Base-by-base conservation (phyloP, 2,329 filamentous ascomycete species). In the Bertia moriformis region DNA sequence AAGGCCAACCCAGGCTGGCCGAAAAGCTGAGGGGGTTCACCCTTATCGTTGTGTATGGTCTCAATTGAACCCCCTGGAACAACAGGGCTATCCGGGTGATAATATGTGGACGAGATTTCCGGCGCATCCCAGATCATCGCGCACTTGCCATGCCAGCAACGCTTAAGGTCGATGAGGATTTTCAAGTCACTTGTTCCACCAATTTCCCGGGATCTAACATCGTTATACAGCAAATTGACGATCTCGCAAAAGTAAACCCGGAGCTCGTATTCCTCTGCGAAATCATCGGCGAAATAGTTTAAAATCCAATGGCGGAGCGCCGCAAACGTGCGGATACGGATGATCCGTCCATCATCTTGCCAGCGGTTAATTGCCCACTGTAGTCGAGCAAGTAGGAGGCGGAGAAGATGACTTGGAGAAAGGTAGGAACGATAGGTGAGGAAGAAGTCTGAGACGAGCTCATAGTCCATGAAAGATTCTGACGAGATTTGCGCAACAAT, bases 281-380 rank as follows among this genome's bases (percentile, higher is more conserved):
- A 82, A 47, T 82, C 77, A 49, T 82, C 77, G 7, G 67, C 63
- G 47, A 81, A 82, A 52, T 82, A 82, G 49, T 81, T 81, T 39
- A 81, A 51, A 38, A 81, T 77, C 76, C 76, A 81, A 52, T 81
- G 76, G 41, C 76, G 66, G 13, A 81, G 61, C 13, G 76, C 76
- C 4, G 78, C 76, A 54, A 81, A 81, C 0, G 73, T 77, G 15
- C 76, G 66, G 32, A 81, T 78, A 22, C 76, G 67, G 29, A 80
- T 78, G 39, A 81, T 76, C 36, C 74, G 67, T n/a, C 77, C 76
- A 50, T 76, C 72, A 46, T 80, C 73, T 48, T 77, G 71, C 38
- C 65, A 57, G 38, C 71, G 65, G 43, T 70, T 66, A 33, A 82
- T 71, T 0, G 77, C 75, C 77, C 77, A 82, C 45, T 68, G 63